Conservation (phyloP, 2,329 filamentous ascomycete species). For the Dryadomyces sulphureus region DNA sequence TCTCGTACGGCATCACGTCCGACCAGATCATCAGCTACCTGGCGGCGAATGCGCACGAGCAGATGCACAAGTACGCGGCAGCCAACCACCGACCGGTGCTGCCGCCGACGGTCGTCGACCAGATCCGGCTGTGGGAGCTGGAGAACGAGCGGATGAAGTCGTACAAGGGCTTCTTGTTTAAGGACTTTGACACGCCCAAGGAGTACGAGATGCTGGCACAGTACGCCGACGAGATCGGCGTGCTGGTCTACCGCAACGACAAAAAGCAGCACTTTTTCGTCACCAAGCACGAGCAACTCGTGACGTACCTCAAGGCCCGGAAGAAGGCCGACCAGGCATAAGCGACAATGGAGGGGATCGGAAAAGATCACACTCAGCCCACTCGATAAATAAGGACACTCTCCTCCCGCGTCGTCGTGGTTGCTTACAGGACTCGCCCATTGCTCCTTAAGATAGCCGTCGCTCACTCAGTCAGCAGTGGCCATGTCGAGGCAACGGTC, state of each 20-base stretch:
- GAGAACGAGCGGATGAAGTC: slow-evolving; percentile 90
- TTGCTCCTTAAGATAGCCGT: too few species aligned
- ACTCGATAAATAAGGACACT: too few species aligned
- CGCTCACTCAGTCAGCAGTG: too few species aligned
- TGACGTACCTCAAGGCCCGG: slow-evolving; percentile 58
- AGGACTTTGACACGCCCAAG: slow-evolving; percentile 60
- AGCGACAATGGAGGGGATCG: not conserved
- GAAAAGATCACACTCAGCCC: too few species aligned
- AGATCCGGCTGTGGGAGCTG: slow-evolving; percentile 94
- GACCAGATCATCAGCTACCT: slow-evolving; percentile 94
- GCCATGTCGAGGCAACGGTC: too few species aligned
- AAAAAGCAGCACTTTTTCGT: slow-evolving; percentile 77
- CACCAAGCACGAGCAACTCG: slow-evolving; percentile 77
- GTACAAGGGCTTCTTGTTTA: slow-evolving; percentile 72
- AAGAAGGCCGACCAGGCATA: slow-evolving; percentile 30
- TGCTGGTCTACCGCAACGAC: slow-evolving; percentile 77
- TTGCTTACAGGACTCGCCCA: too few species aligned
- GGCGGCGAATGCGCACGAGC: slow-evolving; percentile 81
- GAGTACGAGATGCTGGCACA: slow-evolving; percentile 58
- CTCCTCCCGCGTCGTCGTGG: too few species aligned
- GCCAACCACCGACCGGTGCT: slow-evolving; percentile 53
- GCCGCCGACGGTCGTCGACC: slow-evolving; percentile 90
- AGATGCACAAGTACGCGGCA: slow-evolving; percentile 60
- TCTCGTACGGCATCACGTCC: slow-evolving; percentile 80
- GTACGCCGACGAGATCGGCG: slow-evolving; percentile 83